Percentiles rank a stretch among this genome's conserved stretches.
These are phyloP conservation scores for Colletotrichum brevisporum DNA, from an alignment of 2,329 filamentous ascomycete genomes.

Conservation along the genomic window DNA sequence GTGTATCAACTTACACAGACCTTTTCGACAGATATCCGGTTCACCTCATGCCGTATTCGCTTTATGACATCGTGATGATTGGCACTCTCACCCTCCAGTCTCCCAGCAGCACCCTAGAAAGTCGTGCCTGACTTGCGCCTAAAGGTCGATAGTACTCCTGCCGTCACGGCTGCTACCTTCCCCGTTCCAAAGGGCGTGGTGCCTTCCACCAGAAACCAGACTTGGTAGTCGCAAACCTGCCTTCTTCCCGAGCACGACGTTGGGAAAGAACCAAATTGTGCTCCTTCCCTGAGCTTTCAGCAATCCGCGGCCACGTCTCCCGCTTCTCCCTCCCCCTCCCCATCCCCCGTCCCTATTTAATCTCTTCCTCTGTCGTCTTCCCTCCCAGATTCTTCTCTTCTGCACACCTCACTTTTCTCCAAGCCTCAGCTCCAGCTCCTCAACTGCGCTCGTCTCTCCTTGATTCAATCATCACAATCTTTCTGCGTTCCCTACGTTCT, in stretches of 20 bases:
- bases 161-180: not conserved
- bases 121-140: too few relatives aligned
- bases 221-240: not conserved
- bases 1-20: too few relatives aligned
- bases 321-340: too few relatives aligned
- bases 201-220: not conserved
- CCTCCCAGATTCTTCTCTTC: not conserved
- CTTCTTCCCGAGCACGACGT: not conserved
- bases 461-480: conserved; percentile 30
- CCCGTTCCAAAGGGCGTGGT: too few relatives aligned
- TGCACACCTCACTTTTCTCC: conserved; percentile 13
- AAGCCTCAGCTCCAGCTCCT: conserved; percentile 37
- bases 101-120: too few relatives aligned
- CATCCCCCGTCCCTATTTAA: conserved; percentile 7
- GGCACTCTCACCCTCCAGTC: not conserved
- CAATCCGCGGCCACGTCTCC: not conserved
- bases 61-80: not conserved
- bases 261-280: not conserved
- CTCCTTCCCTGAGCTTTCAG: not conserved
- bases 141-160: not conserved
- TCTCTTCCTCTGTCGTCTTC: not conserved
- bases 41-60: not conserved
- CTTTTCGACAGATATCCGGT: not conserved
- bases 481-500: conserved; percentile 24
- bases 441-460: conserved; percentile 25